phyloP scores from a whole-genome alignment of 495 filamentous ascomycete genomes.

The Podospora fimiseda region DNA sequence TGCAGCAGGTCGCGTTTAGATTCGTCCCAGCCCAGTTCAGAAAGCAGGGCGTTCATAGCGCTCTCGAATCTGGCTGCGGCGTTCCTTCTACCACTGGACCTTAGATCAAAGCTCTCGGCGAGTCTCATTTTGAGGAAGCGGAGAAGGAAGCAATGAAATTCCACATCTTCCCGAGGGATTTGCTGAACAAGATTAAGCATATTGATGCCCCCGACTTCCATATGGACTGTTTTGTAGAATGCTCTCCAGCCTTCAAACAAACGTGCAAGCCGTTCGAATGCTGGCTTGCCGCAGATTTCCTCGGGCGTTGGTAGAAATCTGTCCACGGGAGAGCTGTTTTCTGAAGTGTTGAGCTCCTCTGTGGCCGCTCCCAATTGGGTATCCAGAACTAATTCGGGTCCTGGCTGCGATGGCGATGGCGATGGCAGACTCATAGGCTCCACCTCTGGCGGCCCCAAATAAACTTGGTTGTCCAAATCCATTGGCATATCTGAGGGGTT shows the following conservation, averaged over 20 bases:
- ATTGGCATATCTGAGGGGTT: no score
- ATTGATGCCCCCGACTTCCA: slow-evolving; percentile 6
- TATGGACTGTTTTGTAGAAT: neutral
- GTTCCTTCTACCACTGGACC: neutral
- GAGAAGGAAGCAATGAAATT: slow-evolving; percentile 21
- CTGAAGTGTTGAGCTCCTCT: neutral
- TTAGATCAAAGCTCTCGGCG: slow-evolving; percentile 5
- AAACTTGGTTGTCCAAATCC: no score
- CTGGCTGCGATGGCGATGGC: no score
- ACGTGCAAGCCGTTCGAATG: slow-evolving; percentile 21
- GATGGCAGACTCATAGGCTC: no score
- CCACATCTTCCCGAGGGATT: slow-evolving; percentile 3
- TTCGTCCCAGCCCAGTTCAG: slow-evolving; percentile 18
- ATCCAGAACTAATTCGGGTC: no score
- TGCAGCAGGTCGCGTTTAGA: slow-evolving; percentile 13
- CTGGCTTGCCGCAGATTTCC: slow-evolving; percentile 10
- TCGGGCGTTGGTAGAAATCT: neutral
- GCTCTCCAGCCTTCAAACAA: slow-evolving; percentile 22
- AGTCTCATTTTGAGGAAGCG: slow-evolving; percentile 24
- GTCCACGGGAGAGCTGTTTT: neutral
- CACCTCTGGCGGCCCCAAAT: no score
- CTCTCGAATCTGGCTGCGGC: neutral
- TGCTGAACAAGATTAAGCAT: slow-evolving; percentile 16
- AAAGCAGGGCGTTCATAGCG: slow-evolving; percentile 10
- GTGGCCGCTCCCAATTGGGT: no score